A percentile compares a stretch with the other conserved stretches of the same genome.
Conservation (phyloP, 345 rosid genomes). For the Salix brachista region DNA sequence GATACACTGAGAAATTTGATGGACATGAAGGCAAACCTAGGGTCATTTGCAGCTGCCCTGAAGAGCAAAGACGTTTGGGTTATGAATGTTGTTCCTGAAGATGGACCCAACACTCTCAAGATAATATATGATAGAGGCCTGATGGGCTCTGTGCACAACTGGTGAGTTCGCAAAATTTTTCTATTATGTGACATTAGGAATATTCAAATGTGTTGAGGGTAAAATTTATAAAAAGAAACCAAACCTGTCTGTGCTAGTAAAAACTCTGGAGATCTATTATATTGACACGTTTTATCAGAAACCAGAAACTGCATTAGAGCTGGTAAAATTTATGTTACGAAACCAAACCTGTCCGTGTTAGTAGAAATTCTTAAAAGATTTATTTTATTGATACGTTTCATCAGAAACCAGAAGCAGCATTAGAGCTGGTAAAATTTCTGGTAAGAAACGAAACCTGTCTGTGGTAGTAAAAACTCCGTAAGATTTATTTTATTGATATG, state of each 20-base stretch:
- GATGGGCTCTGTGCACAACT: conserved; percentile 77
- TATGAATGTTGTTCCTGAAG: conserved; percentile 81
- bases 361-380: not conserved
- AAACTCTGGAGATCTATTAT: not conserved
- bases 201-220: not conserved
- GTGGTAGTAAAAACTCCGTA: too few relatives aligned
- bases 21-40: conserved; percentile 97
- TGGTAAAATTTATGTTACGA: not conserved
- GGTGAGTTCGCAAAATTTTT: conserved; percentile 38
- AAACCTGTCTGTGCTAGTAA: not conserved
- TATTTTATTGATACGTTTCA: not conserved
- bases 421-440: not conserved
- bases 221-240: not conserved
- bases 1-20: conserved; percentile 79
- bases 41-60: conserved; percentile 93
- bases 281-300: not conserved
- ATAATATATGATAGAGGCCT: conserved; percentile 87
- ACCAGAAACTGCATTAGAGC: not conserved
- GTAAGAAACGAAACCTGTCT: not conserved
- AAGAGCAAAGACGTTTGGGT: conserved; percentile 86
- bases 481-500: not conserved
- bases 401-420: not conserved
- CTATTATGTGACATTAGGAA: not conserved
- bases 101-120: conserved; percentile 83
- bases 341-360: too few relatives aligned